These are phyloP conservation scores for Carex arenaria DNA, from an alignment of 202 grass and related monocot species.

Conservation along the genomic window DNA sequence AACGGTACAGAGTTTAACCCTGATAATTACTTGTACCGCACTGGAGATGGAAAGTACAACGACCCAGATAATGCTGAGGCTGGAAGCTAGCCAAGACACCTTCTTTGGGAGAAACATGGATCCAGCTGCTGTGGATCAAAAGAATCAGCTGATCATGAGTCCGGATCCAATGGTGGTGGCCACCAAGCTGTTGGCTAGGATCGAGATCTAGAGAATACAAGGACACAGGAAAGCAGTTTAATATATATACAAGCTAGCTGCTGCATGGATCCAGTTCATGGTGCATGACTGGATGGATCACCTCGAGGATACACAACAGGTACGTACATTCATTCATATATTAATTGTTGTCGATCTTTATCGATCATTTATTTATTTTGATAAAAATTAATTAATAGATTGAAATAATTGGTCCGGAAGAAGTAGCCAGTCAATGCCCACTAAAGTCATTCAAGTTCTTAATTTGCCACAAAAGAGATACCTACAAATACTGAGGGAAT, in stretches of 20 bases:
- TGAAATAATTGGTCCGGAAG: slow-evolving; percentile 22
- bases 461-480: slow-evolving; percentile 32
- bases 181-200: slow-evolving; percentile 36
- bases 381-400: too few species aligned
- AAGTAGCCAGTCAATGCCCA: slow-evolving; percentile 43
- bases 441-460: slow-evolving; percentile 52
- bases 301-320: slow-evolving; percentile 49
- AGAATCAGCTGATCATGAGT: slow-evolving; percentile 27
- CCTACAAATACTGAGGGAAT: slow-evolving; percentile 31
- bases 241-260: slow-evolving; percentile 52
- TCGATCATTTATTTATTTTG: too few species aligned
- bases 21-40: slow-evolving; percentile 30
- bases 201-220: slow-evolving; percentile 25
- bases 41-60: slow-evolving; percentile 39
- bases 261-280: slow-evolving; percentile 70
- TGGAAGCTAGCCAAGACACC: slow-evolving; percentile 31
- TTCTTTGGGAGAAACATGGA: slow-evolving; percentile 63
- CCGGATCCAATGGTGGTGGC: slow-evolving; percentile 50
- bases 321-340: not conserved
- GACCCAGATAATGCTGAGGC: slow-evolving; percentile 40
- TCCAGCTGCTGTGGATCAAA: slow-evolving; percentile 23
- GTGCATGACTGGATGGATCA: slow-evolving; percentile 72
- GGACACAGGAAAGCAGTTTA: slow-evolving; percentile 57
- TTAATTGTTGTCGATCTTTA: not conserved
- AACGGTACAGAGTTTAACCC: slow-evolving; percentile 24